Percentiles rank a stretch among this genome's conserved stretches.
phyloP scores from a whole-genome alignment of 1,139 yeast species.

The Suhomyces anneliseae region DNA sequence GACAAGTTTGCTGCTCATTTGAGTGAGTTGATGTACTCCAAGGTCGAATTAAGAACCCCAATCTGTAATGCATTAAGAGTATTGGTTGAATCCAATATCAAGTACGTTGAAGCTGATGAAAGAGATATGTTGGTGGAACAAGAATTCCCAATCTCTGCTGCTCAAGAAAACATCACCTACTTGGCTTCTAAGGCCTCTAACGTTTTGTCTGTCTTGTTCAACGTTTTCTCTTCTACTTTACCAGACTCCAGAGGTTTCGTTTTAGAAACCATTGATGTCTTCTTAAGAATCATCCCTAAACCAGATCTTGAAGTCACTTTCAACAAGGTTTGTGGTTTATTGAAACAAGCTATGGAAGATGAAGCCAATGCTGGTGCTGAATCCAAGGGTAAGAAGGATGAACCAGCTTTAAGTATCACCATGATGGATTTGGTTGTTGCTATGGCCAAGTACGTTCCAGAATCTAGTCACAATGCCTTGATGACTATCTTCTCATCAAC shows the following conservation, averaged over 20 bases:
- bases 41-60: conserved; percentile 71
- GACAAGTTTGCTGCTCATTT: conserved; percentile 76
- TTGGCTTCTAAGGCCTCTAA: conserved; percentile 69
- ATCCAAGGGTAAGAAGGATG: conserved; percentile 21
- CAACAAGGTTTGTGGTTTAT: conserved; percentile 77
- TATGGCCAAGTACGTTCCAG: conserved; percentile 81
- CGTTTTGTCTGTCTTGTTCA: conserved; percentile 81
- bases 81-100: conserved; percentile 74
- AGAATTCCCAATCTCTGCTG: conserved; percentile 56
- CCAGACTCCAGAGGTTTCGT: conserved; percentile 84
- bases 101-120: conserved; percentile 57
- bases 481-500: conserved; percentile 76
- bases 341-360: conserved; percentile 73
- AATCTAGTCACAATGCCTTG: conserved; percentile 66
- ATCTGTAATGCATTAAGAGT: conserved; percentile 80
- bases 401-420: conserved; percentile 67
- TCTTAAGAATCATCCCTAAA: conserved; percentile 66
- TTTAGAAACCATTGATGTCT: conserved; percentile 81
- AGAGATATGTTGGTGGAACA: conserved; percentile 61
- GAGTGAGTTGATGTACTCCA: conserved; percentile 71
- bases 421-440: conserved; percentile 90
- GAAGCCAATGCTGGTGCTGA: conserved; percentile 31
- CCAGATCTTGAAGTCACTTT: conserved; percentile 74
- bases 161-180: conserved; percentile 59
- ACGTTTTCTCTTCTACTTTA: conserved; percentile 82